Conservation (phyloP, 75 land plant genomes). For the Cupressus sempervirens region DNA sequence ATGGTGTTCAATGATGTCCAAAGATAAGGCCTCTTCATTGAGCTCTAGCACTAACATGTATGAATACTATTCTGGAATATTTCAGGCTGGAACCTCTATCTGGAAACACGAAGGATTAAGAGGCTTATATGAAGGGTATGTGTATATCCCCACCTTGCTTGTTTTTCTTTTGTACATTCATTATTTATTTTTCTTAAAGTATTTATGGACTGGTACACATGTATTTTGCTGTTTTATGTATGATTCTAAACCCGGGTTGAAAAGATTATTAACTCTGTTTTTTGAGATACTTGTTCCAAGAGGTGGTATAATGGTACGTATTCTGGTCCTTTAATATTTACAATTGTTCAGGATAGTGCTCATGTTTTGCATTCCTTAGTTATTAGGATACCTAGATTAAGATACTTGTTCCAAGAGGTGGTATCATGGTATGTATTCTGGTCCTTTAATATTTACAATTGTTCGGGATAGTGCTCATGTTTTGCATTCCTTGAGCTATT, state of each 20-base stretch:
- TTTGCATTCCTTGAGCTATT: background rate
- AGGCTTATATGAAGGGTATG: slow-evolving; percentile 92
- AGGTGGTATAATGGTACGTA: background rate
- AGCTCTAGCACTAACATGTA: slow-evolving; percentile 37
- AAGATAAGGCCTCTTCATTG: slow-evolving; percentile 17
- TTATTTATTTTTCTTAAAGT: background rate
- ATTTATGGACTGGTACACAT: background rate
- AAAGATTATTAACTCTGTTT: background rate
- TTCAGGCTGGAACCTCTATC: slow-evolving; percentile 79
- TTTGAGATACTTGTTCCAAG: background rate
- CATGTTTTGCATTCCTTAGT: background rate
- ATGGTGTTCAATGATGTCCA: slow-evolving; percentile 41
- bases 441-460: background rate
- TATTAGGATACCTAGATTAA: background rate
- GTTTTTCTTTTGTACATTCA: background rate
- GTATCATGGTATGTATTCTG: background rate
- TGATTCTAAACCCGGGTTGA: background rate
- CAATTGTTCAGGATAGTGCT: background rate
- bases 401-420: background rate
- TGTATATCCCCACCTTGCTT: background rate
- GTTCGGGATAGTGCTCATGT: background rate
- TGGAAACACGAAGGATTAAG: slow-evolving; percentile 59
- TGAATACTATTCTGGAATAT: slow-evolving; percentile 71
- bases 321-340: background rate
- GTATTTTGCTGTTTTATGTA: background rate